These are phyloP conservation scores for Phlebiopsis gigantea DNA, from an alignment of 768 basidiomycete species.

Conservation along the genomic window DNA sequence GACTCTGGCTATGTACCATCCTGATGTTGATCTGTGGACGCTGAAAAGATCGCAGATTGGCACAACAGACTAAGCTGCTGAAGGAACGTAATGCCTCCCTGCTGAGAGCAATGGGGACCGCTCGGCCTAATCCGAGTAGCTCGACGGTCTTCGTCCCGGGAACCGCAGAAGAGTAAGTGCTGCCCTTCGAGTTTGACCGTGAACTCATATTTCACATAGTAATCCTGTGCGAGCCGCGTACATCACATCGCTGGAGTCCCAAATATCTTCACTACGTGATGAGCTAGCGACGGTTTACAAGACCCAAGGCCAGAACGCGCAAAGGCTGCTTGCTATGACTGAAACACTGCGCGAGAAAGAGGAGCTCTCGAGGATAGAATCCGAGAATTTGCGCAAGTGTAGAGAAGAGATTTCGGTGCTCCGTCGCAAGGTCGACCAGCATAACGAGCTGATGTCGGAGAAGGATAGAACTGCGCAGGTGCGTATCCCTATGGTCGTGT, in stretches of 20 bases:
- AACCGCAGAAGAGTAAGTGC: conserved; percentile 66
- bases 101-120: conserved; percentile 75
- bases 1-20: conserved; percentile 6
- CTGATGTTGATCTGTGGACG: conserved; percentile 19
- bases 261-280: conserved; percentile 86
- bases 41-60: conserved; percentile 78
- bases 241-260: conserved; percentile 87
- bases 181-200: background rate
- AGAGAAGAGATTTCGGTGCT: conserved; percentile 70
- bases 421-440: conserved; percentile 74
- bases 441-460: conserved; percentile 80
- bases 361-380: conserved; percentile 74
- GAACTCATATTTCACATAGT: conserved; percentile 31
- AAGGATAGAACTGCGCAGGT: conserved; percentile 90
- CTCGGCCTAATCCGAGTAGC: conserved; percentile 55
- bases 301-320: conserved; percentile 93
- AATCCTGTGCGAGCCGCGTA: conserved; percentile 86
- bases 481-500: conserved; percentile 5
- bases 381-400: conserved; percentile 72
- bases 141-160: conserved; percentile 59
- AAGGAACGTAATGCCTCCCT: conserved; percentile 91
- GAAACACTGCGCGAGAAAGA: conserved; percentile 94
- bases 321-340: conserved; percentile 87
- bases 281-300: conserved; percentile 95
- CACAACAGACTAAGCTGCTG: conserved; percentile 86